Base-by-base conservation (phyloP, 495 filamentous ascomycete genomes). In the Podospora didyma region DNA sequence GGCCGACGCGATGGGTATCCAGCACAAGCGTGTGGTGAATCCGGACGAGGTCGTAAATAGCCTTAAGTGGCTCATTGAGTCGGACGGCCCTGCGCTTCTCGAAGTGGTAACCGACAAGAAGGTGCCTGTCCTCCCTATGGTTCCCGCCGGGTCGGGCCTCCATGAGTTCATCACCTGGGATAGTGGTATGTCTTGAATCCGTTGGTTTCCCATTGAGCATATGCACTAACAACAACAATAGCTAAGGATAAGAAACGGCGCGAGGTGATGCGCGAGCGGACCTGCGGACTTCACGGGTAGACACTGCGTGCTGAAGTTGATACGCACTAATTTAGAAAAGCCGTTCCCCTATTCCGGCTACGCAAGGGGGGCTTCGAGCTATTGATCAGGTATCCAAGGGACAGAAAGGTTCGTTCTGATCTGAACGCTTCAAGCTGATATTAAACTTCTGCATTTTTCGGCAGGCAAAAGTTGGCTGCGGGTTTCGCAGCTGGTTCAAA, bases 41-140 rank as follows among this genome's bases (percentile, higher is more conserved):
- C 82, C 89, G 10, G 81, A 84, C 2, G 88, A 96, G 46, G 79
- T 96, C 14, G 79, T 84, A 47, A 85, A 85, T 49, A 86, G 86
- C 65, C 78, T 98, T 61, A 84, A 88, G 73, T 96, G 95, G 89
- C 80, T 97, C 70, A 86, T 98, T 59, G 83, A 91, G 53, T 83
- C 80, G 23, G 87, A 92, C 31, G 89, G 89, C 24, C 89, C 89
- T 44, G 86, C 88, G 23, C 77, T 94, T 59, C 75, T 90, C 20
- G 79, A 83, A 59, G 77, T 83, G 22, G 73, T 83, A 12, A 82
- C 80, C 6, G 79, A 83, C 58, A 92, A 96, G 81, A 96, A 97
- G 83, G 89, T 97, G n/a, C 92, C 95, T 45, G 95, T 98, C 16
- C 76, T 98, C 51, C 94, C 94, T 19, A 97, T 97, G 94, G 94